phyloP scores from a whole-genome alignment of 805 yeast genomes.

The Lipomyces starkeyi region DNA sequence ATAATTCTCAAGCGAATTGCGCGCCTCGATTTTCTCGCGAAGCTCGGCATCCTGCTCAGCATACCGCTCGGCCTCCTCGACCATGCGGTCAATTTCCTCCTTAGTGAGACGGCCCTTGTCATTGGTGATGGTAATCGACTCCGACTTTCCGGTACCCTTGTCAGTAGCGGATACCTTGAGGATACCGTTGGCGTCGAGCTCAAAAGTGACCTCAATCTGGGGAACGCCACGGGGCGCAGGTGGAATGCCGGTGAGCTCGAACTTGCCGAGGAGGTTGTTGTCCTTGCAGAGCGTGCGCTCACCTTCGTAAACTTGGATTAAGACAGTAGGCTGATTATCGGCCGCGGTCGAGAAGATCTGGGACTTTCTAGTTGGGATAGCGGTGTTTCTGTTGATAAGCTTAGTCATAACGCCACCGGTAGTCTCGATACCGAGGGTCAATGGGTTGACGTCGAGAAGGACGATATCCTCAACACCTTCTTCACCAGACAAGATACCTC shows the following conservation, averaged over 20 bases:
- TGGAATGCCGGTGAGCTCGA: slow-evolving; percentile 94
- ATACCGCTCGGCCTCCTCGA: slow-evolving; percentile 92
- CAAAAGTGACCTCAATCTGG: slow-evolving; percentile 96
- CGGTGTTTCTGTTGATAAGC: slow-evolving; percentile 97
- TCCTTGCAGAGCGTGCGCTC: slow-evolving; percentile 96
- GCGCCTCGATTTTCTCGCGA: slow-evolving; percentile 84
- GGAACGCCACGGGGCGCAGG: slow-evolving; percentile 99
- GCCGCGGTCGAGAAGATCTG: slow-evolving; percentile 96
- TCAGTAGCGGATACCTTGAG: slow-evolving; percentile 94
- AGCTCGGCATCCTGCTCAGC: slow-evolving; percentile 89
- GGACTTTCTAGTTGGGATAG: slow-evolving; percentile 96
- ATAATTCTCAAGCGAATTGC: slow-evolving; percentile 86
- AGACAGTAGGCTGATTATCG: slow-evolving; percentile 98
- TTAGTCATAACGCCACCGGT: slow-evolving; percentile 99
- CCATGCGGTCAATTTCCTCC: slow-evolving; percentile 98
- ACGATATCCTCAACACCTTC: slow-evolving; percentile 90
- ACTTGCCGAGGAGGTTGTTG: slow-evolving; percentile 95
- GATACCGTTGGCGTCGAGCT: slow-evolving; percentile 97
- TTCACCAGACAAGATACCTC: slow-evolving; percentile 96
- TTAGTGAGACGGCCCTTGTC: slow-evolving; percentile 98
- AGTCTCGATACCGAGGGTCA: slow-evolving; percentile 96
- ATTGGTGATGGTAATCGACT: slow-evolving; percentile 95
- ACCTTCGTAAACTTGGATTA: slow-evolving; percentile 97
- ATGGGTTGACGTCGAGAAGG: slow-evolving; percentile 95
- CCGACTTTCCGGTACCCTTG: slow-evolving; percentile 98